A percentile compares a stretch with the other conserved stretches of the same genome.
Evolutionary conservation across 2,329 filamentous ascomycete genomes (phyloP).

Genomic region (Scortechinia acanthostroma): DNA sequence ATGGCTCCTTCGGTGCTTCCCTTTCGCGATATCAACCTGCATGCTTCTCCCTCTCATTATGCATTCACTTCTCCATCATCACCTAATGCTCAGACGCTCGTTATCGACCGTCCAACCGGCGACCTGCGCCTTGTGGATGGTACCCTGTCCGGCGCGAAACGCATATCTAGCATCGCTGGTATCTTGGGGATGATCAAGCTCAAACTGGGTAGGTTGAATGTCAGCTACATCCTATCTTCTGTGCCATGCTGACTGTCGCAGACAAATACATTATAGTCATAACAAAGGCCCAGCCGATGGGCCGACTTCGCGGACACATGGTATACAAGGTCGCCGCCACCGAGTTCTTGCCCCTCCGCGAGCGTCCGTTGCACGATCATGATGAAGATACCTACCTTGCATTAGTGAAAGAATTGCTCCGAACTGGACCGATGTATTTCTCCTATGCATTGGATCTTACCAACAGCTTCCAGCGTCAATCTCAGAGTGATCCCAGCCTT

Average conservation of each 20-base stretch:
- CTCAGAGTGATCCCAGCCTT: conserved; percentile 61
- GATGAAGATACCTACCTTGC: conserved; percentile 89
- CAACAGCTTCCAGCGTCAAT: conserved; percentile 91
- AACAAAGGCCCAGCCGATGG: conserved; percentile 86
- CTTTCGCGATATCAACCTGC: conserved; percentile 94
- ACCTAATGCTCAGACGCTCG: conserved; percentile 76
- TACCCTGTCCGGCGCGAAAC: conserved; percentile 66
- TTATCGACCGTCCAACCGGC: conserved; percentile 86
- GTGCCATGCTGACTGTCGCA: conserved; percentile 14
- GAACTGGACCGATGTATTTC: conserved; percentile 88
- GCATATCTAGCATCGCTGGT: conserved; percentile 82
- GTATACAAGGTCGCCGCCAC: conserved; percentile 87
- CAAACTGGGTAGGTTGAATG: conserved; percentile 64
- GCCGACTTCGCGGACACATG: conserved; percentile 88
- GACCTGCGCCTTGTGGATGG: conserved; percentile 81
- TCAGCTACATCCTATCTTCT: not conserved
- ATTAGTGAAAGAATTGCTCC: conserved; percentile 75
- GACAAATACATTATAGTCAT: conserved; percentile 97
- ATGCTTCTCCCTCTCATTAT: conserved; percentile 85
- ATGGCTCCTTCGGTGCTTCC: conserved; percentile 29
- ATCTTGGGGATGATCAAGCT: conserved; percentile 91
- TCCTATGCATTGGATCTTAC: conserved; percentile 96
- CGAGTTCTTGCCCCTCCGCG: conserved; percentile 88
- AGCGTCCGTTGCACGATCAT: conserved; percentile 80
- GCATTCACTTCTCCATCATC: conserved; percentile 94